Conservation (phyloP, 2,329 filamentous ascomycete species). For the Diaporthe sp. region DNA sequence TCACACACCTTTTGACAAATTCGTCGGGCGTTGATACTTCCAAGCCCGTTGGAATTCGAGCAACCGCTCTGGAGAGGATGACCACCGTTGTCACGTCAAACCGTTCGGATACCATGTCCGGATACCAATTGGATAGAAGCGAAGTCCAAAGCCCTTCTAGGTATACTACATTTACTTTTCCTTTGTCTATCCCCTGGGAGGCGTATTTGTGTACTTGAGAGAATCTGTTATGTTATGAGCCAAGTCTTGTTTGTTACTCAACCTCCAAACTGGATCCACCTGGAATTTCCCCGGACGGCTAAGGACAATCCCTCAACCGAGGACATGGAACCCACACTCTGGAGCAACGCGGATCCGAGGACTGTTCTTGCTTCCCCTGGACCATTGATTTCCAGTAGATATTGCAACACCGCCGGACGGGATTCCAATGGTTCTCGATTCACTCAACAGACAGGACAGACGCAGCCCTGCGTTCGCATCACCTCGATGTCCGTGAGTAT, state of each 20-base stretch:
- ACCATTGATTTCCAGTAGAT: neutral
- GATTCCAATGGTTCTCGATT: neutral
- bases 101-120: slow-evolving; percentile 58
- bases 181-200: slow-evolving; percentile 58
- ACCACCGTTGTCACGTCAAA: slow-evolving; percentile 60
- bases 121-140: slow-evolving; percentile 66
- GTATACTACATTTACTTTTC: slow-evolving; percentile 64
- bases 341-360: neutral
- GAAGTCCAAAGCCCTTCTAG: slow-evolving; percentile 70
- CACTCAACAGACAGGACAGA: neutral
- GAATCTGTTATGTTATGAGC: slow-evolving; percentile 32
- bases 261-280: slow-evolving; percentile 39
- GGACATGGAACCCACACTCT: neutral
- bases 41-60: slow-evolving; percentile 36
- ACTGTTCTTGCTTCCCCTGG: neutral
- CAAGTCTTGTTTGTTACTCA: slow-evolving; percentile 29
- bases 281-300: neutral
- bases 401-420: neutral
- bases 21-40: slow-evolving; percentile 32
- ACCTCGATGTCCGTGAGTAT: slow-evolving; percentile 24
- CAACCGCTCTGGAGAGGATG: slow-evolving; percentile 55
- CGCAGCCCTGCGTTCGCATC: neutral
- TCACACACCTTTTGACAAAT: slow-evolving; percentile 28
- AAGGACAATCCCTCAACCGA: neutral
- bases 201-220: slow-evolving; percentile 45